Evolutionary conservation across 768 basidiomycete species (phyloP), one percentile per base, ranked within the genome.

Genomic region (Hydnum rufescens): DNA sequence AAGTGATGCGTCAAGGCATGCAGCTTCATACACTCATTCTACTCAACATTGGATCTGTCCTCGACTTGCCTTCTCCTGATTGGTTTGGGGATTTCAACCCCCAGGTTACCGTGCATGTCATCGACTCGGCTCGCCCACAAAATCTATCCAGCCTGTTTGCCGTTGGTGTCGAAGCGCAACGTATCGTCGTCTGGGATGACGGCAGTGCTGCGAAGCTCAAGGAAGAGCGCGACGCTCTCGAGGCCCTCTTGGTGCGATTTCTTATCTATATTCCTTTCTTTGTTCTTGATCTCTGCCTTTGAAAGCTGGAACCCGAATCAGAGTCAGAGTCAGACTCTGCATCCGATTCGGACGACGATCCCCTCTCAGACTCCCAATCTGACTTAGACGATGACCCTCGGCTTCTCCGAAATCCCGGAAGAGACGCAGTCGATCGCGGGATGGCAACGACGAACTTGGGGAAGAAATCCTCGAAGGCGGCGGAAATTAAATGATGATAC

Each of bases 171-270:
- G 77, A 82, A 56, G 58, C 58, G 57, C 61, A 66, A 22, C 70
- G 81, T 50, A 77, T 96, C 19, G 69, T 93, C 29, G 72, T 97
- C 0, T 99, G 95, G 95, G 88, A 90, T 57, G 90, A 93, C 60
- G 88, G 87, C 3, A 78, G 76, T 18, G 80, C 78, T 2, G 78
- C 79, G 53, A 71, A 71, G 53, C 68, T 93, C 58, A 67, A 68
- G 32, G 75, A 82, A 42, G 80, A 88, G 60, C 72, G 73, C 60
- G 78, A 77, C 60, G 82, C 89, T 36, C 96, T 82, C 77, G 83
- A 92, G 65, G 75, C 80, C 8, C 64, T 89, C 3, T 75, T 80
- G 67, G 92, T 92, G 60, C 58, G 74, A 64, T 28, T 55, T 34
- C 32, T 23, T 44, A 25, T 25, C 49, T 25, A 54, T 2, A n/a